A percentile compares a stretch with the other conserved stretches of the same genome.
Evolutionary conservation across 352 stramenopile species (phyloP).

Genomic region (Phytophthora pseudosyringae): DNA sequence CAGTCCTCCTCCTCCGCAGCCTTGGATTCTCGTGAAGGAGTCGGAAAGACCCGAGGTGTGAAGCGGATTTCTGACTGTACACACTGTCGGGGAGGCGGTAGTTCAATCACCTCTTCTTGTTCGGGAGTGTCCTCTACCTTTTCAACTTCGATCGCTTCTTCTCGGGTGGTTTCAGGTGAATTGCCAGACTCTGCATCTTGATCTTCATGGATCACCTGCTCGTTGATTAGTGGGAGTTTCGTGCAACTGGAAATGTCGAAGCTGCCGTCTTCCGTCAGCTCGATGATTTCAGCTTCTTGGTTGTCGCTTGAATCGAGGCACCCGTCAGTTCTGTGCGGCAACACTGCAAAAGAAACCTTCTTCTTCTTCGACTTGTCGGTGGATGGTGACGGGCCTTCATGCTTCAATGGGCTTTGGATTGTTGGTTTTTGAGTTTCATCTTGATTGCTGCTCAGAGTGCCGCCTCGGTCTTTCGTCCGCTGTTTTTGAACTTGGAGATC

Average conservation of each 20-base stretch:
- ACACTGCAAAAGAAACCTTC: constrained; percentile 49
- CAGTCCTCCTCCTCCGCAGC: constrained; percentile 84
- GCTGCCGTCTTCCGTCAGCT: constrained; percentile 55
- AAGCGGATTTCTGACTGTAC: constrained; percentile 71
- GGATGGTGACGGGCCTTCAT: neutral
- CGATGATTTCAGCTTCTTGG: constrained; percentile 43
- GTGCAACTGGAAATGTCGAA: constrained; percentile 50
- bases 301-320: constrained; percentile 3
- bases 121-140: constrained; percentile 1
- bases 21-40: constrained; percentile 80
- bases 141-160: constrained; percentile 20
- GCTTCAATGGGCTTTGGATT: neutral
- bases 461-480: neutral
- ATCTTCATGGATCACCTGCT: neutral
- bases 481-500: constrained; percentile 42
- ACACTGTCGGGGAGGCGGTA: constrained; percentile 54
- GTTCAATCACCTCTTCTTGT: constrained; percentile 14
- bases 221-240: neutral
- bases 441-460: constrained; percentile 1
- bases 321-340: constrained; percentile 1
- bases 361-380: constrained; percentile 40
- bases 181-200: neutral
- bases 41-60: constrained; percentile 80
- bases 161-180: constrained; percentile 2
- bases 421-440: constrained; percentile 1